Evolutionary conservation across 352 stramenopile species (phyloP), one percentile per base, ranked within the genome.

Genomic region (Pythium graminicola): DNA sequence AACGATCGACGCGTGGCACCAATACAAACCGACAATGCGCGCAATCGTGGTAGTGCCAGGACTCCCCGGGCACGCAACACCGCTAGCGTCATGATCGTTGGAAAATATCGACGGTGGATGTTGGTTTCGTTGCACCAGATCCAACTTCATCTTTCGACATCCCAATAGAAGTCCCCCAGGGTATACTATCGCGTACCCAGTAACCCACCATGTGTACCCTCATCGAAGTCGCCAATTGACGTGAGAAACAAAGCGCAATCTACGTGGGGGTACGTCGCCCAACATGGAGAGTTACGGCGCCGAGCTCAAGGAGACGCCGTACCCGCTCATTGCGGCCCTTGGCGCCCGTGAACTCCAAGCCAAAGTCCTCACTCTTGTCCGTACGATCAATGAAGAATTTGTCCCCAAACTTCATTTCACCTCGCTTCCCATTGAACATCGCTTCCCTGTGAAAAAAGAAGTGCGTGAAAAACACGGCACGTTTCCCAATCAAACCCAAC

Each of bases 241-340:
- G n/a, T n/a, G n/a, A n/a, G n/a, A n/a, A n/a, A n/a, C n/a, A n/a
- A n/a, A n/a, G n/a, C n/a, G n/a, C n/a, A n/a, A n/a, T n/a, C n/a
- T n/a, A n/a, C n/a, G n/a, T n/a, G 29, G 29, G 7, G 29, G 29
- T 35, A 35, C 29, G 7, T 13, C 13, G 7, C 7, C 13, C 40
- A 57, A 36, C n/a, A 94, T 95, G 84, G 84, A 95, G 76, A 83
- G 65, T 58, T 93, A 88, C 67, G 72, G 73, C 27, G 55, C 65
- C 6, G 84, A 95, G 74, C 71, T 93, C 54, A 89, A 88, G 64
- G 82, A 95, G 73, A 89, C 76, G 62, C 84, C 84, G 66, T 86
- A 87, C 63, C 84, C 84, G 65, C 69, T 95, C 36, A 80, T 95
- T 29, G 81, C 80, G 54, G 76, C 75, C 55, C 66, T 95, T 17